A percentile compares a stretch with the other conserved stretches of the same genome.
phyloP scores from a whole-genome alignment of 2,329 filamentous ascomycete species.

The Monilinia fructicola region DNA sequence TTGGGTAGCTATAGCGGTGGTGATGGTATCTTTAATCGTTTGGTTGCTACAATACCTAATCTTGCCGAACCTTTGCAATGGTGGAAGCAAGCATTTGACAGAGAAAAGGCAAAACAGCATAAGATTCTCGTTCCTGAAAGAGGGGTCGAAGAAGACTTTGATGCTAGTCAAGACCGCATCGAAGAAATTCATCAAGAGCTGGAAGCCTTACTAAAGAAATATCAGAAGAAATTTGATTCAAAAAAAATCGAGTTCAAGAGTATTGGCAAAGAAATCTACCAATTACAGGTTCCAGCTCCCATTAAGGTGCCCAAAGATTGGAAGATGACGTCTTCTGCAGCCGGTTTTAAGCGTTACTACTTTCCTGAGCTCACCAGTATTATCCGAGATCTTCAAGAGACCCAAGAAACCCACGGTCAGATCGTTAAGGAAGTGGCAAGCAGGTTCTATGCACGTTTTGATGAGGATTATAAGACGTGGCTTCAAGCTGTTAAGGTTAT shows the following conservation, averaged over 20 bases:
- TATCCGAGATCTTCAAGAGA: conserved; percentile 86
- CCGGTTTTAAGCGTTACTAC: conserved; percentile 90
- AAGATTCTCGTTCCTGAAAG: conserved; percentile 81
- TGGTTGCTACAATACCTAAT: conserved; percentile 84
- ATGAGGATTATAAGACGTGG: conserved; percentile 83
- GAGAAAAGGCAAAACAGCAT: conserved; percentile 71
- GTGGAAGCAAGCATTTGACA: conserved; percentile 92
- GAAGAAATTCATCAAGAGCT: conserved; percentile 73
- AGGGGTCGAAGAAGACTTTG: conserved; percentile 90
- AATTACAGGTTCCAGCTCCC: conserved; percentile 84
- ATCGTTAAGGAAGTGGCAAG: conserved; percentile 82
- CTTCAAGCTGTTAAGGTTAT: conserved; percentile 85
- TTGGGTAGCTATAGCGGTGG: conserved; percentile 72
- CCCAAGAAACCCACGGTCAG: conserved; percentile 89
- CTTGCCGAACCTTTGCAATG: conserved; percentile 70
- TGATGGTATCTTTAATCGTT: conserved; percentile 78
- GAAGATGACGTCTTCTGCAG: conserved; percentile 95
- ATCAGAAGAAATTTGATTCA: conserved; percentile 72
- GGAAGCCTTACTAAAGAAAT: conserved; percentile 66
- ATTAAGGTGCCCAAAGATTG: conserved; percentile 83
- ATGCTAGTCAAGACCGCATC: conserved; percentile 75
- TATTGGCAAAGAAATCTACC: conserved; percentile 95
- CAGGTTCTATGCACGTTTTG: conserved; percentile 84
- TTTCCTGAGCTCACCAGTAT: conserved; percentile 78
- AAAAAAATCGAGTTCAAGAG: conserved; percentile 71